Evolutionary conservation across 345 rosid species (phyloP), one percentile per base, ranked within the genome.

Genomic region (Ricinus communis): DNA sequence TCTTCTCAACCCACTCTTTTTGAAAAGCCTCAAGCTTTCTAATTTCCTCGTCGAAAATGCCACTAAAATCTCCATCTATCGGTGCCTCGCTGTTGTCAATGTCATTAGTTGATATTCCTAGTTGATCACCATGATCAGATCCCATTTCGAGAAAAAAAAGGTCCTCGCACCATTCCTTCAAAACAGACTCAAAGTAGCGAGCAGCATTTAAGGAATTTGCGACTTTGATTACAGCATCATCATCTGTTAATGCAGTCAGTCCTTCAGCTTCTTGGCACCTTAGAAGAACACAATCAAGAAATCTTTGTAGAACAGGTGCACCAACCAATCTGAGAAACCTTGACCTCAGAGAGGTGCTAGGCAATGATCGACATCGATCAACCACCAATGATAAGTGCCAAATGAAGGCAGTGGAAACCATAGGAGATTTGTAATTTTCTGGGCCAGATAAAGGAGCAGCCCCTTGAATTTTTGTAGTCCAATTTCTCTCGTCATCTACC

Each of bases 251-350:
- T 28, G 98, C 93, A 71, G 99, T 95, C 81, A 90, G 70, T 67
- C 98, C 98, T 84, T 92, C 98, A 9, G 98, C 98, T 74, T 90
- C 98, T 80, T 89, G 99, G 80, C 99, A 90, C 79, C 93, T 86
- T 73, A 79, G 74, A 73, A 87, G 84, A 64, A 87, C 71, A 73
- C 89, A 73, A 77, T 93, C 93, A 81, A 89, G 81, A 84, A 88
- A 88, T 56, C 74, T 77, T 6, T 76, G 87, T 73, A 89, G 68
- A 21, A 80, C 76, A 55, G 97, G 94, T 4, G 80, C 78, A 70
- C 87, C 96, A 49, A 86, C 87, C 77, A 88, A 80, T 78, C 79
- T 86, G 43, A 92, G 81, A 85, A 90, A 92, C 78, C 89, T 90
- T 67, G 90, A 85, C 78, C 96, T 87, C 70, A 85, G 75, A 51